Evolutionary conservation across 2,329 filamentous ascomycete species (phyloP).

Genomic region (Cordyceps pruinosa): DNA sequence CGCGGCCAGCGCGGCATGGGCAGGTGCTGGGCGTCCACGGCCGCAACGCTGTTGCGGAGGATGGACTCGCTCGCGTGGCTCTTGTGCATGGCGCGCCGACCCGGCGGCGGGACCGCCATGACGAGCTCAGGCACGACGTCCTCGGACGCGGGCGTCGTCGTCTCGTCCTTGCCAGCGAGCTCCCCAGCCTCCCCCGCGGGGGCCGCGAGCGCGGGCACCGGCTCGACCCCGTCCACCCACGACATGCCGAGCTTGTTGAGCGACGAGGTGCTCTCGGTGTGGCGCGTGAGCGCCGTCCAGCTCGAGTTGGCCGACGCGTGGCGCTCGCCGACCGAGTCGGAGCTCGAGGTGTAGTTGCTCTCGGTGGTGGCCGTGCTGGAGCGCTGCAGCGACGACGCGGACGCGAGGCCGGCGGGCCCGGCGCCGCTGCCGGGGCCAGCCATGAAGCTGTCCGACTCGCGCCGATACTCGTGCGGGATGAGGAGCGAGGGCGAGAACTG

Average conservation of each 20-base stretch:
- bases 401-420: no score
- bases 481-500: constrained; percentile 55
- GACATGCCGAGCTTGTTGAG: constrained; percentile 28
- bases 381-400: constrained; percentile 33
- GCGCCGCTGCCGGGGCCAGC: no score
- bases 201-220: constrained; percentile 17
- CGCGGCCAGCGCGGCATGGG: constrained; percentile 30
- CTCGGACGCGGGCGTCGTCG: constrained; percentile 19
- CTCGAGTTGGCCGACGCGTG: constrained; percentile 48
- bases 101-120: constrained; percentile 18
- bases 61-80: constrained; percentile 33
- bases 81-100: constrained; percentile 26
- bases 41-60: constrained; percentile 22
- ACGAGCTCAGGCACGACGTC: constrained; percentile 31
- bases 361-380: constrained; percentile 49
- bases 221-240: constrained; percentile 27
- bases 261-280: constrained; percentile 47
- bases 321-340: constrained; percentile 41
- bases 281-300: constrained; percentile 46
- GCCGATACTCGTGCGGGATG: constrained; percentile 52
- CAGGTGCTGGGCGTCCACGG: constrained; percentile 25
- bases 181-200: background rate
- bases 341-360: constrained; percentile 39
- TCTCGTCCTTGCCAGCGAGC: constrained; percentile 15
- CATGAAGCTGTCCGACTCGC: constrained; percentile 29